These are phyloP conservation scores for Sarcodon aspratus DNA, from an alignment of 768 basidiomycete genomes.

Conservation along the genomic window DNA sequence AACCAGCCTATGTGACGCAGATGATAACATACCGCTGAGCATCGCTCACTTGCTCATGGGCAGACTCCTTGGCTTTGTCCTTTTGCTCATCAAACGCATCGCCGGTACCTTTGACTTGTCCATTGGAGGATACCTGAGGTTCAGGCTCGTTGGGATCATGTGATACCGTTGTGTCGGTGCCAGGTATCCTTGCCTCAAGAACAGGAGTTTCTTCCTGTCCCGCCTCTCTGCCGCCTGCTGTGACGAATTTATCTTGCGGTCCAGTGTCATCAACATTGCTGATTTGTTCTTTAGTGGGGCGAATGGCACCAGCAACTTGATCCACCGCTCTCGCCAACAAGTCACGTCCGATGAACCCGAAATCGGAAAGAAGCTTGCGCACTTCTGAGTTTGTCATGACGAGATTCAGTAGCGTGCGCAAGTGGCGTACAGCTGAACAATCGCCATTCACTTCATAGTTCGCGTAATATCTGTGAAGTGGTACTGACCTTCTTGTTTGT, in stretches of 20 bases:
- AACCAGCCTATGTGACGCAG: too few relatives aligned
- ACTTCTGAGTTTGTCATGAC: constrained; percentile 90
- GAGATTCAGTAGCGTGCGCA: constrained; percentile 79
- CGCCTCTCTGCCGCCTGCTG: constrained; percentile 27
- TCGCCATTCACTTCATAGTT: constrained; percentile 5
- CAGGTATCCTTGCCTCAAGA: constrained; percentile 33
- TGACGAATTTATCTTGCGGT: constrained; percentile 55
- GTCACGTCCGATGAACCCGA: constrained; percentile 70
- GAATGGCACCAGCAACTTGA: constrained; percentile 58
- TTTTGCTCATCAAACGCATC: constrained; percentile 11
- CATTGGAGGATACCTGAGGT: constrained; percentile 11
- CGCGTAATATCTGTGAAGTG: not conserved
- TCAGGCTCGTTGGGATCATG: constrained; percentile 6
- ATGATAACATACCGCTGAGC: too few relatives aligned
- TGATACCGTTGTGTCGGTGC: constrained; percentile 23
- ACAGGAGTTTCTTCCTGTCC: constrained; percentile 34
- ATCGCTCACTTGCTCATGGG: not conserved
- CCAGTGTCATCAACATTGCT: constrained; percentile 59
- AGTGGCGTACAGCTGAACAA: constrained; percentile 60
- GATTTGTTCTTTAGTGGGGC: constrained; percentile 54
- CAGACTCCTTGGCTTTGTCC: constrained; percentile 7
- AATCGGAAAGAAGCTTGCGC: constrained; percentile 78
- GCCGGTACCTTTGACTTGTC: constrained; percentile 18
- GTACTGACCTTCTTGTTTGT: constrained; percentile 50
- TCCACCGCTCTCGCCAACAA: constrained; percentile 64